Evolutionary conservation across 371 early-diverging fungal species (phyloP).

Genomic region (Mortierella sp.): DNA sequence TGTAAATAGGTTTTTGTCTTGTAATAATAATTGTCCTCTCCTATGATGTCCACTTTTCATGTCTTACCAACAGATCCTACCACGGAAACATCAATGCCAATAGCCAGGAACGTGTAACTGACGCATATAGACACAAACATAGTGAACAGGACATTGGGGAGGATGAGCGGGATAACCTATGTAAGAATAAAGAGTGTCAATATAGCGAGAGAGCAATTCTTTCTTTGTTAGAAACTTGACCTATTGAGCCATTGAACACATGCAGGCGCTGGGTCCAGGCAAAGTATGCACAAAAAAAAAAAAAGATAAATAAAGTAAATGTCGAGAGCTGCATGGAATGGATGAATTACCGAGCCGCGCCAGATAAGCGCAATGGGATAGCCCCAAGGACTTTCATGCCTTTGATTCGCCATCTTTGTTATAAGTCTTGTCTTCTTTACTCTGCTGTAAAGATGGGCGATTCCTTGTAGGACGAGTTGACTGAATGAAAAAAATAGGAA

Average conservation of each 20-base stretch:
- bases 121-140: conserved; percentile 46
- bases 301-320: not conserved
- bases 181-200: not conserved
- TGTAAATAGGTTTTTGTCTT: not conserved
- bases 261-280: not conserved
- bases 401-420: conserved; percentile 14
- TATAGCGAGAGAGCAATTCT: not conserved
- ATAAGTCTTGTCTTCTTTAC: not conserved
- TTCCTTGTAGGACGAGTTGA: not conserved
- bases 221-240: not conserved
- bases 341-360: conserved; percentile 51
- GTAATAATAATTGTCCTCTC: too few relatives aligned
- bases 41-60: too few relatives aligned
- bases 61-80: conserved; percentile 42
- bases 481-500: not conserved
- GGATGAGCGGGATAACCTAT: conserved; percentile 54
- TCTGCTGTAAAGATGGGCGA: not conserved
- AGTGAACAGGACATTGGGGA: conserved; percentile 50
- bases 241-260: not conserved
- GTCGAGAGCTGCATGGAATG: not conserved
- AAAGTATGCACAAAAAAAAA: not conserved
- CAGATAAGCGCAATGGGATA: conserved; percentile 57
- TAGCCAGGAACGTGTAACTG: conserved; percentile 39
- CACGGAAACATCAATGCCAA: conserved; percentile 29
- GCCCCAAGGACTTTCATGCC: conserved; percentile 51